Percentiles rank a stretch among this genome's conserved stretches.
Conservation (phyloP, 2,329 filamentous ascomycete genomes). For the Hymenoscyphus scutula region DNA sequence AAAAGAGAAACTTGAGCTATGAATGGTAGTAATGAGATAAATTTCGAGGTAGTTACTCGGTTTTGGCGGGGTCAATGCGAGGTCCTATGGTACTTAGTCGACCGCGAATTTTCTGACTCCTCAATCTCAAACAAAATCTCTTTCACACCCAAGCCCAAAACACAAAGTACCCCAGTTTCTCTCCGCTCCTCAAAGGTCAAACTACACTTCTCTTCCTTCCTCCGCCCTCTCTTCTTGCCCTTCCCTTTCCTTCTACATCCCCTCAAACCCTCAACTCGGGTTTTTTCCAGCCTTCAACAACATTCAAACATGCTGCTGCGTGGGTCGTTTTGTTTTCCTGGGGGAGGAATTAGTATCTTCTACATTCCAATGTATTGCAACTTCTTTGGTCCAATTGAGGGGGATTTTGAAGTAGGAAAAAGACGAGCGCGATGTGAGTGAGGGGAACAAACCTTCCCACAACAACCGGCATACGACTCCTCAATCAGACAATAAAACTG, state of each 20-base stretch:
- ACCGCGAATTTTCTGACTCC: no score
- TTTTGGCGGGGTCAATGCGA: no score
- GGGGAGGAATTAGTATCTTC: not conserved
- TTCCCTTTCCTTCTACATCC: not conserved
- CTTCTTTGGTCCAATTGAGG: not conserved
- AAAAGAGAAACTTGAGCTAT: no score
- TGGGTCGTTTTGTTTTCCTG: not conserved
- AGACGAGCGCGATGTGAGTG: not conserved
- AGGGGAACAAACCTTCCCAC: not conserved
- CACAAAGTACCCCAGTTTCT: no score
- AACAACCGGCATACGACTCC: conserved; percentile 1
- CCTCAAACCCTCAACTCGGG: not conserved
- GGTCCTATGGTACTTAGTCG: no score
- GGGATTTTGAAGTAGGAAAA: not conserved
- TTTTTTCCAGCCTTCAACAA: not conserved
- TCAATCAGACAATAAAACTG: conserved; percentile 4
- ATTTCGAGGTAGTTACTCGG: no score
- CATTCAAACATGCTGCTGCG: not conserved
- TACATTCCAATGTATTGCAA: not conserved
- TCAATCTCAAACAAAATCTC: no score
- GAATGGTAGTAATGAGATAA: no score
- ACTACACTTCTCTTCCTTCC: no score
- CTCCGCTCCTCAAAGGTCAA: no score
- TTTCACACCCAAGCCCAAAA: no score
- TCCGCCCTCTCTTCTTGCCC: no score